Base-by-base conservation (phyloP, 768 basidiomycete genomes). In the Tephrocybe sp. region DNA sequence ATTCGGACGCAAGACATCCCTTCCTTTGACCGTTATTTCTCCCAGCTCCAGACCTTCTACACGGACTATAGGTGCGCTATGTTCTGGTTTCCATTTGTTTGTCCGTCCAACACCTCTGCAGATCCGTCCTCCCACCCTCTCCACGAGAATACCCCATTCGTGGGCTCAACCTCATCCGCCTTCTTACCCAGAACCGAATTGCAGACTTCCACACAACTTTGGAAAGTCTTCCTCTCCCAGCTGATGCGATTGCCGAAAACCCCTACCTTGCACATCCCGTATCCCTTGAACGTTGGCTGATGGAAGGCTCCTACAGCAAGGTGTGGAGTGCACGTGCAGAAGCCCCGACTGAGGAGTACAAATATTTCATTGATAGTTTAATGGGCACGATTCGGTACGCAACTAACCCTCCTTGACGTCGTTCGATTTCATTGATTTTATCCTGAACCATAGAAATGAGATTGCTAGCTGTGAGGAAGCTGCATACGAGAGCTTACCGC, bases 251-350 rank as follows among this genome's bases (percentile, higher is more conserved):
- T 54, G 71, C 75, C 26, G 75, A 82, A 30, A 89, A 88, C 65
- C 80, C 83, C 5, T 92, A 76, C 65, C 83, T 94, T 62, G 77
- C 80, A 47, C 92, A 93, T 65, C 90, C 92, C 11, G 87, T 94
- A 51, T 90, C 94, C 65, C 82, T 95, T 54, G 96, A 99, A 67
- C 79, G 89, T 44, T 98, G 95, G 91, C 79, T 98, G 39, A 99
- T 99, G 96, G 96, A 98, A 67, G 96, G 96, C 34, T 89, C 89
- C 61, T 99, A 98, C 68, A 92, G 91, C 70, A 96, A 96, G 67
- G 96, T 98, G 10, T 99, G 95, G 91, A 85, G 89, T 62, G 95
- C 95, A 33, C 82, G 94, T 57, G 90, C 90, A 57, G 86, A 93
- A 60, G 91, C 94, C 1, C 93, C 95, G 1, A 83, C 89, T 33